Evolutionary conservation across 2,329 filamentous ascomycete species (phyloP), one percentile per base, ranked within the genome.

Genomic region (Colletotrichum kahawae): DNA sequence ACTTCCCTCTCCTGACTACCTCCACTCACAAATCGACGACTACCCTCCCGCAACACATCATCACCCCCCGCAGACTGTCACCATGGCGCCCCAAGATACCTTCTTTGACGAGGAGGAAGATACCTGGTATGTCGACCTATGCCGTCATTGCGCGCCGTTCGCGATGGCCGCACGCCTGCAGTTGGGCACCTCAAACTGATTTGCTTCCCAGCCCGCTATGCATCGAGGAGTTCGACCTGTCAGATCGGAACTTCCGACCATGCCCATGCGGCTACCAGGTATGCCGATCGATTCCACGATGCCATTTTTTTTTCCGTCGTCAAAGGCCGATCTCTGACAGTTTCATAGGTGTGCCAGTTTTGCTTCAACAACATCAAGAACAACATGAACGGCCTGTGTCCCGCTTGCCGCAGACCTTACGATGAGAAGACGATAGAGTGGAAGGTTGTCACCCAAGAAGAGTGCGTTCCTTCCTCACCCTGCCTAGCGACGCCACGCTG

Each of bases 331-430:
- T 59, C 24, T 67, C 64, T 75, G 34, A 75, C 70, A 13, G 69
- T 68, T 63, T 67, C 29, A 60, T 81, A 98, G 96, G 96, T 99
- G 84, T 99, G 97, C 86, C 97, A 99, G 88, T 99, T 99, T 86
- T 99, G 97, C 87, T 99, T 96, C 88, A 98, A 99, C 87, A 99
- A 98, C 84, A 97, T 99, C 84, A 98, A 97, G 87, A 98, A 94
- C 80, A 98, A 98, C 81, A 95, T 98, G 91, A 98, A 98, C 83
- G 96, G 96, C 43, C 90, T 98, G 73, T 99, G 97, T 84, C 97
- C 97, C n/a, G 98, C 98, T 79, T 99, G 97, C 84, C 92, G 97
- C 85, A 91, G 97, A 83, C 94, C 95, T 7, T 99, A 99, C 84
- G 95, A 98, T 84, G 97, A 99, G 79, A 96, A 96, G 83, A 97